Evolutionary conservation across 2,329 filamentous ascomycete genomes (phyloP).

Genomic region (Hymenoscyphus salicellus): DNA sequence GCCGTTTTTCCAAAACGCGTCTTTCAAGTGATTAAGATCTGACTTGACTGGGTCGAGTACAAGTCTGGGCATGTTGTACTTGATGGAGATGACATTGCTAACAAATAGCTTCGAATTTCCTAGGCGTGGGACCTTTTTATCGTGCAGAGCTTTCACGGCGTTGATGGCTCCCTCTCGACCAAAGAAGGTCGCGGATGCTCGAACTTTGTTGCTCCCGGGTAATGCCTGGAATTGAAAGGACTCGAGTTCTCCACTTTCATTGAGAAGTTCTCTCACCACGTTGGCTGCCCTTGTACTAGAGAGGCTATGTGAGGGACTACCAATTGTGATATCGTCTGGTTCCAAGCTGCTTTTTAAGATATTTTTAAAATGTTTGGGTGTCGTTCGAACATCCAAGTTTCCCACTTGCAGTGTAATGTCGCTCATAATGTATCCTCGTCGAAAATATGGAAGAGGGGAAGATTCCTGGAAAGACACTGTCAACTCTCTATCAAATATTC

Average conservation of each 20-base stretch:
- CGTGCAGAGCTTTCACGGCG: constrained; percentile 36
- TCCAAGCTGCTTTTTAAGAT: not conserved
- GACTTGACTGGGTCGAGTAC: constrained; percentile 37
- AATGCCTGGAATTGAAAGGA: constrained; percentile 9
- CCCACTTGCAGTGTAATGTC: not conserved
- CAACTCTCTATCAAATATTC: not conserved
- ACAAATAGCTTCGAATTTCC: constrained; percentile 38
- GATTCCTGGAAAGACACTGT: constrained; percentile 4
- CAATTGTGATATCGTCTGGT: constrained; percentile 7
- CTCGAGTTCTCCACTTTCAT: constrained; percentile 6
- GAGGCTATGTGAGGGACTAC: constrained; percentile 1
- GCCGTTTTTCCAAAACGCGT: constrained; percentile 34
- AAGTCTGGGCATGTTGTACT: constrained; percentile 39
- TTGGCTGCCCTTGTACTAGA: constrained; percentile 8
- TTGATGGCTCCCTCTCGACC: constrained; percentile 39
- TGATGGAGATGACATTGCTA: constrained; percentile 38
- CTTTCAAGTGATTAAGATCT: constrained; percentile 31
- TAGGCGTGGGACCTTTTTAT: constrained; percentile 35
- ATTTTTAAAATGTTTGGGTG: not conserved
- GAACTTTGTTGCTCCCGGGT: constrained; percentile 23
- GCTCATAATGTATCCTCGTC: not conserved
- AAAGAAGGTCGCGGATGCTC: constrained; percentile 41
- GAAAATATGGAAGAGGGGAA: not conserved
- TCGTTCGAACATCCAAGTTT: constrained; percentile 9
- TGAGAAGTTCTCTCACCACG: constrained; percentile 7